A percentile compares a stretch with the other conserved stretches of the same genome.
Conservation (phyloP, 139 green algal genomes). For the Pleodorina starrii region DNA sequence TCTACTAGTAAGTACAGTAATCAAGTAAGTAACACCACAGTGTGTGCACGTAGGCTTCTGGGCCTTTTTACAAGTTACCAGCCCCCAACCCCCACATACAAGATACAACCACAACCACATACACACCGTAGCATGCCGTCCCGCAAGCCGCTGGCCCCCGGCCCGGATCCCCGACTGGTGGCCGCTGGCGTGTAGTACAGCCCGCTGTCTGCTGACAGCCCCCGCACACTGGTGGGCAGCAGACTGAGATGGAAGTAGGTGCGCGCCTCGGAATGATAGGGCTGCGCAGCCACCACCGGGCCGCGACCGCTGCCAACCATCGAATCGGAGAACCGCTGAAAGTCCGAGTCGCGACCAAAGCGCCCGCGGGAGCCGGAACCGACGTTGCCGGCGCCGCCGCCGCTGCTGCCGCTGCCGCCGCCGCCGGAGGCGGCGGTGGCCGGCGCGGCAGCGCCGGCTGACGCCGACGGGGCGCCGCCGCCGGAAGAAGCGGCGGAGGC, state of each 20-base stretch:
- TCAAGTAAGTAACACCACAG: too few relatives aligned
- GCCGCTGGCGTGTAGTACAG: conserved; percentile 37
- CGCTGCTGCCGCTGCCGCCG: background rate
- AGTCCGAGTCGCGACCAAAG: background rate
- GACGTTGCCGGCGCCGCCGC: background rate
- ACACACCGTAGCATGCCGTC: conserved; percentile 33
- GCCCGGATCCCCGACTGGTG: background rate
- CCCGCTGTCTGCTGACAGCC: conserved; percentile 1
- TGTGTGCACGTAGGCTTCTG: too few relatives aligned
- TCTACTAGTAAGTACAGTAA: too few relatives aligned
- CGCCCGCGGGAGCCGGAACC: background rate
- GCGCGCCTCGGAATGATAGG: conserved; percentile 42
- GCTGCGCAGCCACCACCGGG: conserved; percentile 27
- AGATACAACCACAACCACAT: background rate
- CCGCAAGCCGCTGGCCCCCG: background rate
- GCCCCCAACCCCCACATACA: too few relatives aligned
- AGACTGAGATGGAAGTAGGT: conserved; percentile 44
- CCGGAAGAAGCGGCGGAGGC: background rate
- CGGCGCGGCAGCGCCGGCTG: background rate
- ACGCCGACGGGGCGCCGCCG: background rate
- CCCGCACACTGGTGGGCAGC: conserved; percentile 26
- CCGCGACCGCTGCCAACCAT: background rate
- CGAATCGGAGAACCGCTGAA: conserved; percentile 5
- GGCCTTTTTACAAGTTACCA: too few relatives aligned
- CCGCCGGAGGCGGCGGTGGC: too few relatives aligned